These are phyloP conservation scores for Jatropha curcas DNA, from an alignment of 345 rosid species.

Conservation along the genomic window DNA sequence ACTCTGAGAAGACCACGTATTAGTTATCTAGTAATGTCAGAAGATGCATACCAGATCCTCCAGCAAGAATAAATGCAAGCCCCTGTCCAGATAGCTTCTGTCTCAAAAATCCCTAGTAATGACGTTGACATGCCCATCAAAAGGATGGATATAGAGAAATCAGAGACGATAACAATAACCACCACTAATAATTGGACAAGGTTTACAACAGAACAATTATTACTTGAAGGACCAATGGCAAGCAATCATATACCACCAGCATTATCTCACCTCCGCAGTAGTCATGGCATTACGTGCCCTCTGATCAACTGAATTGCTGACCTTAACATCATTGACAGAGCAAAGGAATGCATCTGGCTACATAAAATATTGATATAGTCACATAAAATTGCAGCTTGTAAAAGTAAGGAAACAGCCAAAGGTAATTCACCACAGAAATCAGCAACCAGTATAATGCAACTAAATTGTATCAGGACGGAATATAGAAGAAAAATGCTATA, in stretches of 20 bases:
- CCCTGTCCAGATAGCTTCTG: constrained; percentile 93
- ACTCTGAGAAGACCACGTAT: not conserved
- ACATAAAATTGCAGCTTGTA: constrained; percentile 25
- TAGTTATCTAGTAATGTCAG: not conserved
- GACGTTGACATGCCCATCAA: constrained; percentile 19
- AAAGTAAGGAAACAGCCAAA: not conserved
- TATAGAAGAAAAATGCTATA: not conserved
- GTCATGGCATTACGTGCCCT: constrained; percentile 68
- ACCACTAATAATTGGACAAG: no score
- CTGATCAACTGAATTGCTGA: constrained; percentile 65
- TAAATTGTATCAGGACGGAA: not conserved
- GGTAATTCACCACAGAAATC: not conserved
- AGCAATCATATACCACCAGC: constrained; percentile 1
- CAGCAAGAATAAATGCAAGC: constrained; percentile 86
- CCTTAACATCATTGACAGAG: constrained; percentile 89
- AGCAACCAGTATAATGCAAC: not conserved
- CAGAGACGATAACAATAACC: constrained; percentile 13
- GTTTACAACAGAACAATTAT: not conserved
- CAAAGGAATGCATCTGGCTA: constrained; percentile 99
- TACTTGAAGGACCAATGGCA: not conserved
- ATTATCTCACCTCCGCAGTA: constrained; percentile 70
- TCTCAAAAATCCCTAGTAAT: constrained; percentile 81
- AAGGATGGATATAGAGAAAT: constrained; percentile 6
- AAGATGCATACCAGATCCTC: constrained; percentile 86
- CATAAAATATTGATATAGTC: constrained; percentile 38